Evolutionary conservation across 2,329 filamentous ascomycete species (phyloP), one percentile per base, ranked within the genome.

Genomic region (Hypoxylon sp.): DNA sequence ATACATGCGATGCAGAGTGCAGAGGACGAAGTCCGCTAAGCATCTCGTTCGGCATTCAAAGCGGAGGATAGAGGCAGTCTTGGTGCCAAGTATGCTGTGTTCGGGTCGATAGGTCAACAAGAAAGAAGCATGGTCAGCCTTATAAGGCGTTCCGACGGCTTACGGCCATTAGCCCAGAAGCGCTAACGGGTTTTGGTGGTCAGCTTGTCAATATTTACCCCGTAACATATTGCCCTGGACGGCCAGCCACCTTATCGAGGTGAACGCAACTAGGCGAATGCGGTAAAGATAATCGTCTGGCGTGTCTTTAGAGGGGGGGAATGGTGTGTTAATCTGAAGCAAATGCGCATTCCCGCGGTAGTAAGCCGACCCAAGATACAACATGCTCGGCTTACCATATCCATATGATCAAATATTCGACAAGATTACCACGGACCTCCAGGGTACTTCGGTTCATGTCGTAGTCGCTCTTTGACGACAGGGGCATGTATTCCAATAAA

Each of bases 291-390:
- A 59, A 59, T 61, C 20, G 25, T 30, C 37, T 25, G 61, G 65
- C 30, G 64, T 68, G 62, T 48, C 33, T 57, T 37, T 49, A 66
- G 20, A 62, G 33, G 48, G 10, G 50, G 31, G 46, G n/a, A 57
- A 58, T 50, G 62, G 56, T 46, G 46, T 66, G 53, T 30, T 54
- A 49, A 61, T 61, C 51, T 58, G 37, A 68, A 64, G 53, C 30
- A 61, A 63, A 61, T 63, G 59, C 57, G 63, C 56, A 61, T 69
- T 66, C 51, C 66, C 66, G 69, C 51, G 64, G 53, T 40, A 30
- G 55, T 64, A 63, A 69, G 61, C 59, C 56, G 66, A 64, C 44
- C 62, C 62, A 69, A 66, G 68, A 69, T 69, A 56, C 56, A 48
- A 56, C 56, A 33, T 33, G 10, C 46, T 57, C 49, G 64, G 69